Percentiles rank a stretch among this genome's conserved stretches.
Conservation (phyloP, 805 yeast species). For the Yarrowia sp. region DNA sequence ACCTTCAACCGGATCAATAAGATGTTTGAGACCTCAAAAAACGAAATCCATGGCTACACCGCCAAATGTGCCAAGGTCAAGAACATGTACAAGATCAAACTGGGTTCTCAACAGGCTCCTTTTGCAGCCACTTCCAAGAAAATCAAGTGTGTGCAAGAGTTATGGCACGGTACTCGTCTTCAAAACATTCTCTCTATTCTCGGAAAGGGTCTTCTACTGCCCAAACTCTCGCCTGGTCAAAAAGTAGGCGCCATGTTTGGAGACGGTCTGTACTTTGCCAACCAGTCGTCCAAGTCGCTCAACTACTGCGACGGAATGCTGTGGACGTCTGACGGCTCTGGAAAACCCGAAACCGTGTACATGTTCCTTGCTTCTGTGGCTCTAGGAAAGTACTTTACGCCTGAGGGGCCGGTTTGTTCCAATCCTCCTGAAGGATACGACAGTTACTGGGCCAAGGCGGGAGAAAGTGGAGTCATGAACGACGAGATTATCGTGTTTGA, state of each 20-base stretch:
- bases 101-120: constrained; percentile 36
- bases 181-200: constrained; percentile 30
- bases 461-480: constrained; percentile 30
- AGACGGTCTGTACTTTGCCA: constrained; percentile 35
- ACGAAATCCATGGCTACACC: constrained; percentile 14
- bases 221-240: constrained; percentile 31
- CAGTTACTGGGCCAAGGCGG: constrained; percentile 36
- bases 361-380: constrained; percentile 36
- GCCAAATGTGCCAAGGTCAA: background rate
- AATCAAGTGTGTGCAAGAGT: constrained; percentile 34
- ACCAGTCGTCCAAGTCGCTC: constrained; percentile 33
- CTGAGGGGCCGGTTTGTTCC: constrained; percentile 2
- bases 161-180: constrained; percentile 34
- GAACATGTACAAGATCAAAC: constrained; percentile 30
- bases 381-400: constrained; percentile 23
- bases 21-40: constrained; percentile 30
- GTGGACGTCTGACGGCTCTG: constrained; percentile 3
- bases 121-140: constrained; percentile 32
- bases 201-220: constrained; percentile 26
- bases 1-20: constrained; percentile 17
- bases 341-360: constrained; percentile 12
- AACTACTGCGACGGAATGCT: constrained; percentile 34
- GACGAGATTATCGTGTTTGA: constrained; percentile 37
- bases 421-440: constrained; percentile 29
- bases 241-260: constrained; percentile 38